Evolutionary conservation across 2,329 filamentous ascomycete species (phyloP).

Genomic region (Xylaria sp.): DNA sequence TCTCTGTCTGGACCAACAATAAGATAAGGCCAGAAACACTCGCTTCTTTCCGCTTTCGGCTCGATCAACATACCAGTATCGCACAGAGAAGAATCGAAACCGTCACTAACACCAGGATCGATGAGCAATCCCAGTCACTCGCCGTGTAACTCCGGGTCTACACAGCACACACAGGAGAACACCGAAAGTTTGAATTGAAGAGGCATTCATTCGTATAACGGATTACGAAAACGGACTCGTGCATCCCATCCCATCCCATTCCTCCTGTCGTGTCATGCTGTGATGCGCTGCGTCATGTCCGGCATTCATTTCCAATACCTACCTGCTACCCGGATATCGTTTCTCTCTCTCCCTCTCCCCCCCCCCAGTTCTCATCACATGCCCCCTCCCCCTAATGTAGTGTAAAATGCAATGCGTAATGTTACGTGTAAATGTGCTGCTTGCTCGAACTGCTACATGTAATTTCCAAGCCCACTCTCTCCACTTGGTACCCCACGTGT

Average conservation of each 20-base stretch:
- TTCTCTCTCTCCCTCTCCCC: neutral
- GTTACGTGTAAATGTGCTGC: too few relatives aligned
- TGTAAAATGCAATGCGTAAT: neutral
- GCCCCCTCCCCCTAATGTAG: neutral
- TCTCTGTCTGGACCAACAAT: neutral
- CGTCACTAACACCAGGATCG: neutral
- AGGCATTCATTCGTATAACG: slow-evolving; percentile 3
- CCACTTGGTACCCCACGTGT: neutral
- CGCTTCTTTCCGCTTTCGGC: neutral
- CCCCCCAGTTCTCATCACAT: neutral
- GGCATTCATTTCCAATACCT: neutral
- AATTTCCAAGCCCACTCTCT: neutral
- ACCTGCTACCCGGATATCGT: slow-evolving; percentile 9
- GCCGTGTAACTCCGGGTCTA: slow-evolving; percentile 30
- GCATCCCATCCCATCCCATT: slow-evolving; percentile 7
- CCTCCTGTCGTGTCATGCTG: neutral
- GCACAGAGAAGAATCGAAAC: neutral
- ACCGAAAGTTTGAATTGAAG: neutral
- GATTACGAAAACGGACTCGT: slow-evolving; percentile 27
- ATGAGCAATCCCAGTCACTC: neutral
- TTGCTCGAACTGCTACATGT: too few relatives aligned
- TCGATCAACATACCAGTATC: neutral
- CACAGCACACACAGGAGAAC: neutral
- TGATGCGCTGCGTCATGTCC: neutral
- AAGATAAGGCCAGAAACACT: neutral